A percentile compares a stretch with the other conserved stretches of the same genome.
phyloP scores from a whole-genome alignment of 805 yeast species.

The Ogataea pini region DNA sequence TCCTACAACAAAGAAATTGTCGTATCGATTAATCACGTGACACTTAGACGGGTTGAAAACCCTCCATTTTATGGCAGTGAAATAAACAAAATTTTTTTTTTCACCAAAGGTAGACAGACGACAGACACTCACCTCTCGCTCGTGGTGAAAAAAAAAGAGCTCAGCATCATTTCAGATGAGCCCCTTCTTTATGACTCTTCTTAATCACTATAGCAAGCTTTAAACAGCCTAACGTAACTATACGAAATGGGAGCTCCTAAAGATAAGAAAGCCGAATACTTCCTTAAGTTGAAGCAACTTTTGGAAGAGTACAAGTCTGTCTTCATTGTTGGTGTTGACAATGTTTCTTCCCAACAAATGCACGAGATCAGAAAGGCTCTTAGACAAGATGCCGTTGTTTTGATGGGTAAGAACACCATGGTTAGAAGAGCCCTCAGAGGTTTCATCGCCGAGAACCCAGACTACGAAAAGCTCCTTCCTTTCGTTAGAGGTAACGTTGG shows the following conservation, averaged over 20 bases:
- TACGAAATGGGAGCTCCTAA: conserved; percentile 99
- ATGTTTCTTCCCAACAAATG: conserved; percentile 99
- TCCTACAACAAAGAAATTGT: conserved; percentile 6
- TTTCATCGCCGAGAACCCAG: conserved; percentile 91
- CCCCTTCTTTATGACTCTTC: not conserved
- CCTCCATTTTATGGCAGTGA: conserved; percentile 6
- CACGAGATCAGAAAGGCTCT: conserved; percentile 98
- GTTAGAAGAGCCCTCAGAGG: conserved; percentile 99
- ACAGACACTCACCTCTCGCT: not conserved
- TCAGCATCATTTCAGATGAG: not conserved
- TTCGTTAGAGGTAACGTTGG: conserved; percentile 98
- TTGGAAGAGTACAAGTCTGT: conserved; percentile 96
- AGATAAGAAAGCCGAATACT: conserved; percentile 96
- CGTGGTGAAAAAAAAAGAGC: conserved; percentile 2
- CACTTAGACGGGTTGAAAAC: not conserved
- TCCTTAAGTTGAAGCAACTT: conserved; percentile 90
- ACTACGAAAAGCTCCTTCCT: conserved; percentile 92
- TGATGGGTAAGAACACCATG: conserved; percentile 99
- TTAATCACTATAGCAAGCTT: conserved; percentile 47
- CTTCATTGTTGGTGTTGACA: conserved; percentile 99
- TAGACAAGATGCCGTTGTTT: conserved; percentile 91
- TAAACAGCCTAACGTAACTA: conserved; percentile 86
- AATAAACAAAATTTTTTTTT: conserved; percentile 1
- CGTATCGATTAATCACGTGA: conserved; percentile 12
- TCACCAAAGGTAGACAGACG: not conserved